Conservation (phyloP, 192 early-diverging fungal genomes). For the Gonapodya sp. region DNA sequence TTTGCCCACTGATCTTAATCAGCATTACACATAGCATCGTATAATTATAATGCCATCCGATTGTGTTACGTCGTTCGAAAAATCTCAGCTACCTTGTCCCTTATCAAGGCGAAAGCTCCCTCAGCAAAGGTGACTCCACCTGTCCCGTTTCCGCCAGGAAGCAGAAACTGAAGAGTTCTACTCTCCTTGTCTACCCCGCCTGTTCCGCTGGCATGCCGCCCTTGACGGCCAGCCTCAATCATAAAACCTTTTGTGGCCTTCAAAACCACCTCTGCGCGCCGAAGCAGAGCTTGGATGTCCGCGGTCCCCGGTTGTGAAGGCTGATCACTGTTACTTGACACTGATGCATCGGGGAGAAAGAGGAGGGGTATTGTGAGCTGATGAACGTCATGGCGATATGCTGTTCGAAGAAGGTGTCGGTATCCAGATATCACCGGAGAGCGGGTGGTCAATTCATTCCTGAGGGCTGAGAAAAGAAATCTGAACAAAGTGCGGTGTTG, state of each 20-base stretch:
- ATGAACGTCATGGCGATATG: constrained; percentile 51
- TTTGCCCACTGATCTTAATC: too few species aligned
- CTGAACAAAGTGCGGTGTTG: background rate
- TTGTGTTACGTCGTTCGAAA: constrained; percentile 9
- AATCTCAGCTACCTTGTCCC: constrained; percentile 19
- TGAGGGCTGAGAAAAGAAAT: constrained; percentile 12
- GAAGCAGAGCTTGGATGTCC: background rate
- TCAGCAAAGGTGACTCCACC: background rate
- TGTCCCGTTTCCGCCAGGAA: constrained; percentile 7
- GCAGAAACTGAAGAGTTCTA: constrained; percentile 18
- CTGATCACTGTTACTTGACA: background rate
- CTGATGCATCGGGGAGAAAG: constrained; percentile 38
- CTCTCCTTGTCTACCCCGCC: constrained; percentile 13
- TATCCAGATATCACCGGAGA: constrained; percentile 43
- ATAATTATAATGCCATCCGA: too few species aligned
- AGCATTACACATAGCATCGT: too few species aligned
- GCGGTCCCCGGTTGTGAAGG: too few species aligned
- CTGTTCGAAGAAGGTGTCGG: constrained; percentile 47
- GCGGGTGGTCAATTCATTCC: constrained; percentile 15
- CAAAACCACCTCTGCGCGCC: constrained; percentile 21
- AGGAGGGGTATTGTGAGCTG: constrained; percentile 54
- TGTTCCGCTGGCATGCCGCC: constrained; percentile 18
- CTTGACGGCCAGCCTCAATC: constrained; percentile 20
- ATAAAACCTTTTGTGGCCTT: constrained; percentile 27
- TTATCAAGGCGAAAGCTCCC: constrained; percentile 15